Conservation (phyloP, 2,329 filamentous ascomycete species). For the Sporothrix mexicana region DNA sequence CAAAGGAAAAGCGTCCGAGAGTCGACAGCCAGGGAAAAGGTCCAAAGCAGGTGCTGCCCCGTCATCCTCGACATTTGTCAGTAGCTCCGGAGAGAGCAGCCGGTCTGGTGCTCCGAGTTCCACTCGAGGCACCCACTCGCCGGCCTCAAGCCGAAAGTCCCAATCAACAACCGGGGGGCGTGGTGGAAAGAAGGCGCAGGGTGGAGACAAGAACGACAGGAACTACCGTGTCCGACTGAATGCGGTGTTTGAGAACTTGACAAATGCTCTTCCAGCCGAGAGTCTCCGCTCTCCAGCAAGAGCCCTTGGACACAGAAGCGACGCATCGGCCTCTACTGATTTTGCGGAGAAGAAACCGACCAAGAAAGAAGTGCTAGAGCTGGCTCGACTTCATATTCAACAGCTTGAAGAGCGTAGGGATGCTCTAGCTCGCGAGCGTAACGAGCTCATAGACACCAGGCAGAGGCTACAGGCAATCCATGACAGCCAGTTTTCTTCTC, state of each 20-base stretch:
- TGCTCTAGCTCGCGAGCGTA: constrained; percentile 42
- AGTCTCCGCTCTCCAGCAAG: constrained; percentile 21
- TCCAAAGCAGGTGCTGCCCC: neutral
- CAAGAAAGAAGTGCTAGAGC: constrained; percentile 48
- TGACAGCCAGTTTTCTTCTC: constrained; percentile 1
- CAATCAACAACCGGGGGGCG: constrained; percentile 39
- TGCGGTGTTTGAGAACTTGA: constrained; percentile 37
- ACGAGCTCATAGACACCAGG: constrained; percentile 39
- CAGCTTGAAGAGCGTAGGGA: constrained; percentile 44
- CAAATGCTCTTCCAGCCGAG: constrained; percentile 38
- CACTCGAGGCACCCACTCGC: neutral
- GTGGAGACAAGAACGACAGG: constrained; percentile 38
- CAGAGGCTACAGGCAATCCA: constrained; percentile 34
- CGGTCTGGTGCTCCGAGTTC: neutral
- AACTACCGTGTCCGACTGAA: constrained; percentile 39
- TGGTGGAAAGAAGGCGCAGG: constrained; percentile 29
- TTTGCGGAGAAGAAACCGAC: constrained; percentile 42
- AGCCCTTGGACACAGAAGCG: neutral
- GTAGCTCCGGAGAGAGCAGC: constrained; percentile 21
- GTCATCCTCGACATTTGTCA: neutral
- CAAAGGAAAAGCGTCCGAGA: neutral
- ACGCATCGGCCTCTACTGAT: constrained; percentile 31
- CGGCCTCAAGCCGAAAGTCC: constrained; percentile 4
- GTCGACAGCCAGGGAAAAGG: neutral
- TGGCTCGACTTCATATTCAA: constrained; percentile 46